Conservation (phyloP, 257 asterid genomes). For the Jasminum sambac region DNA sequence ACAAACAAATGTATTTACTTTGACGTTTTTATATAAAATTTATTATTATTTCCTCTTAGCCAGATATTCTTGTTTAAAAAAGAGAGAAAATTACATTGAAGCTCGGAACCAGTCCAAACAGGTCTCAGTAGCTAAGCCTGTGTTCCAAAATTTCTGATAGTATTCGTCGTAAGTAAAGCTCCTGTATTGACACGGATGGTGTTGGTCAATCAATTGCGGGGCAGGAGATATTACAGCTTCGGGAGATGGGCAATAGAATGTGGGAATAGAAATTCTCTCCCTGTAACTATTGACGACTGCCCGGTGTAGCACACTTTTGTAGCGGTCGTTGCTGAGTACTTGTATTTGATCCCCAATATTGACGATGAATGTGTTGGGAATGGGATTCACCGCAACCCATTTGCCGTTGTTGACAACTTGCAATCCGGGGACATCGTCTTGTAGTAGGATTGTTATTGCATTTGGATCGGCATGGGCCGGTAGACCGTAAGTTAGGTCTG, state of each 20-base stretch:
- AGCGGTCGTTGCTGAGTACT: neutral
- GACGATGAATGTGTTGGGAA: constrained; percentile 15
- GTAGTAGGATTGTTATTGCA: constrained; percentile 16
- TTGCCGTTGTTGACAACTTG: constrained; percentile 15
- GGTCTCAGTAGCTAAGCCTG: neutral
- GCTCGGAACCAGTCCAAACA: neutral
- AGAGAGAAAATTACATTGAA: neutral
- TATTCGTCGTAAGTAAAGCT: constrained; percentile 1
- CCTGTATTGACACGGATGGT: neutral
- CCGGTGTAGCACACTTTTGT: neutral
- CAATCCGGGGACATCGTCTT: constrained; percentile 17
- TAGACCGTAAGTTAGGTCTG: constrained; percentile 15
- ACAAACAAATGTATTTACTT: too few species aligned
- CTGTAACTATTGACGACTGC: constrained; percentile 3
- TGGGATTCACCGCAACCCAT: constrained; percentile 20
- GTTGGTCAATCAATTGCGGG: neutral
- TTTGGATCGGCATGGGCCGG: constrained; percentile 20
- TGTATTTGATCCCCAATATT: constrained; percentile 25
- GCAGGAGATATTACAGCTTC: neutral
- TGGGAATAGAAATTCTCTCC: constrained; percentile 1
- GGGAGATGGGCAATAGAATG: neutral
- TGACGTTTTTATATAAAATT: too few species aligned
- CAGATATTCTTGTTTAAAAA: too few species aligned
- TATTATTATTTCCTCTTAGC: too few species aligned
- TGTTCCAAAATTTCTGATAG: constrained; percentile 3